phyloP scores from a whole-genome alignment of 1,284 basidiomycete species.

The Inonotus hispidus region DNA sequence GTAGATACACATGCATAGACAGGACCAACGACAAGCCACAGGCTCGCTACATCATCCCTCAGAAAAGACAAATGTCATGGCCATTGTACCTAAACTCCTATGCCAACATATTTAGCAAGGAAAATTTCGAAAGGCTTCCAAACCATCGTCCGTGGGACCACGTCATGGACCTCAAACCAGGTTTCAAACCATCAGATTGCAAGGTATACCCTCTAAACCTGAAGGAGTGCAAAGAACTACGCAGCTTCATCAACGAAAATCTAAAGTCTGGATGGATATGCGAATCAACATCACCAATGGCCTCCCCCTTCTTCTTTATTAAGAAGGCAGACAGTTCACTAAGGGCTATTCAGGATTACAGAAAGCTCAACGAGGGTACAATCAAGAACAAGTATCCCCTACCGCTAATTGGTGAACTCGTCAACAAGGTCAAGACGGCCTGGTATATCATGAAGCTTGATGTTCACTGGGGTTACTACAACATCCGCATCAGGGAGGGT shows the following conservation, averaged over 20 bases:
- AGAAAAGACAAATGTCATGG: not conserved
- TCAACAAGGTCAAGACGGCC: conserved; percentile 28
- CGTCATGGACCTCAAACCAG: not conserved
- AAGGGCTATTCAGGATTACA: conserved; percentile 26
- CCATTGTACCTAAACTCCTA: not conserved
- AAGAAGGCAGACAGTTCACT: not conserved
- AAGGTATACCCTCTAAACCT: not conserved
- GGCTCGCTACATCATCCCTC: not conserved
- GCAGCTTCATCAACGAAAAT: not conserved
- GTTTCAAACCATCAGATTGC: not conserved
- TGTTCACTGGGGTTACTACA: conserved; percentile 30
- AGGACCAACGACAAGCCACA: too few species aligned
- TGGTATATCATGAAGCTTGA: conserved; percentile 34
- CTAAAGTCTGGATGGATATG: not conserved
- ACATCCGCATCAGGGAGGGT: not conserved
- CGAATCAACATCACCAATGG: not conserved
- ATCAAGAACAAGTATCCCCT: conserved; percentile 34
- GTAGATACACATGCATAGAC: too few species aligned
- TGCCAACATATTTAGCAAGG: not conserved
- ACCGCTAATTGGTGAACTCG: conserved; percentile 32
- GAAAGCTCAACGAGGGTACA: conserved; percentile 32
- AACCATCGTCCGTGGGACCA: not conserved
- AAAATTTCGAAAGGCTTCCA: not conserved
- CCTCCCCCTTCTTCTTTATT: not conserved
- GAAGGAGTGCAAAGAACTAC: not conserved